phyloP scores from a whole-genome alignment of 169 alveolate genomes.

The Plasmodium malariae region DNA sequence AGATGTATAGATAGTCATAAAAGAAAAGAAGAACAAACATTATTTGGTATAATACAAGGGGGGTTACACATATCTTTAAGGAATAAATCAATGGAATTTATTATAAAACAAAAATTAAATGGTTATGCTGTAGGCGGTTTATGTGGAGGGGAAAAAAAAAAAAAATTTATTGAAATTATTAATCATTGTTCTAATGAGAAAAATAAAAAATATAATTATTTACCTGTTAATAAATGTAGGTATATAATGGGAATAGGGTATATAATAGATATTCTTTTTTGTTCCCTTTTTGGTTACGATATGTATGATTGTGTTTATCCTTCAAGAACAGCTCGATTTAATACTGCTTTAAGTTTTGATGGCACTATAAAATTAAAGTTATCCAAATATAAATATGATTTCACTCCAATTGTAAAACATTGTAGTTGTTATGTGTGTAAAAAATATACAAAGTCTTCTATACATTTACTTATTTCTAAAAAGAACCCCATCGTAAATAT shows the following conservation, averaged over 20 bases:
- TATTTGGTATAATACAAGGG: slow-evolving; percentile 98
- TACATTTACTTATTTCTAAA: slow-evolving; percentile 83
- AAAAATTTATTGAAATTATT: slow-evolving; percentile 94
- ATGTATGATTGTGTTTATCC: slow-evolving; percentile 99
- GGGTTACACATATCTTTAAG: slow-evolving; percentile 94
- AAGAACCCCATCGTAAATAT: slow-evolving; percentile 90
- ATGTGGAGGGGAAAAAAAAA: slow-evolving; percentile 98
- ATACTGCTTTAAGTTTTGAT: slow-evolving; percentile 93
- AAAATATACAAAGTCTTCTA: slow-evolving; percentile 93
- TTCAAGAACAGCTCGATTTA: slow-evolving; percentile 99
- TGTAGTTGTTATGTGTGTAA: slow-evolving; percentile 95
- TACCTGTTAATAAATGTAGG: slow-evolving; percentile 92
- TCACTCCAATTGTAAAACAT: slow-evolving; percentile 91
- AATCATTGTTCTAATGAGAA: slow-evolving; percentile 78
- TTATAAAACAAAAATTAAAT: slow-evolving; percentile 91
- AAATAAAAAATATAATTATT: slow-evolving; percentile 72
- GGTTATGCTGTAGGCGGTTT: slow-evolving; percentile 99
- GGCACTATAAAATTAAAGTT: slow-evolving; percentile 81
- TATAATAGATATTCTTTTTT: slow-evolving; percentile 95
- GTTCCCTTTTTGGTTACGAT: slow-evolving; percentile 98
- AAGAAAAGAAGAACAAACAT: slow-evolving; percentile 92
- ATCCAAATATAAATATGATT: slow-evolving; percentile 67
- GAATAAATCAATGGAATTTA: slow-evolving; percentile 72
- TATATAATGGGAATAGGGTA: slow-evolving; percentile 99
- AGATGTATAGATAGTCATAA: slow-evolving; percentile 97